A percentile compares a stretch with the other conserved stretches of the same genome.
Conservation (phyloP, 2,329 filamentous ascomycete species). For the Xylariaceae sp. region DNA sequence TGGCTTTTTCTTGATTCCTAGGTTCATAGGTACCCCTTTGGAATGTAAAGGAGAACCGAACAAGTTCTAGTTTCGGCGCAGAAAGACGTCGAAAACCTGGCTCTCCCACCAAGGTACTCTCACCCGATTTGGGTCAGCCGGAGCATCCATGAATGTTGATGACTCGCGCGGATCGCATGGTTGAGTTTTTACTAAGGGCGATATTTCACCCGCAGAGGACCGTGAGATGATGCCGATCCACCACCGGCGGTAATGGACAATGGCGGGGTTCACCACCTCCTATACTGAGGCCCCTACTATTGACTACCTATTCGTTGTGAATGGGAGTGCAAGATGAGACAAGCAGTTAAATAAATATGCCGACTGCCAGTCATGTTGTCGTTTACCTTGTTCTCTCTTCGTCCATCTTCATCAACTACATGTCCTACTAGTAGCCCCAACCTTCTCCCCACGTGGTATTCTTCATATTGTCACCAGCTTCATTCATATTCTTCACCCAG, state of each 20-base stretch:
- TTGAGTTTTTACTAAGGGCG: constrained; percentile 31
- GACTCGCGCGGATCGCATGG: constrained; percentile 6
- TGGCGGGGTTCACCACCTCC: constrained; percentile 35
- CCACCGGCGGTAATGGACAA: constrained; percentile 27
- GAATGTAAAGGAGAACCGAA: no score
- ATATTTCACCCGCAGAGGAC: constrained; percentile 39
- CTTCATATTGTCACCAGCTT: no score
- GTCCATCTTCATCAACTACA: not conserved
- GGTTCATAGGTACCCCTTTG: no score
- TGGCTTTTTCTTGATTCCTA: no score
- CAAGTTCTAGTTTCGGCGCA: no score
- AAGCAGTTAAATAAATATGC: constrained; percentile 28
- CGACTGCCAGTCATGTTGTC: not conserved
- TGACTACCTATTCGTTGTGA: constrained; percentile 28
- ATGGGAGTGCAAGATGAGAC: constrained; percentile 8
- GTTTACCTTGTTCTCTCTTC: constrained; percentile 2
- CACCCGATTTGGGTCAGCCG: no score
- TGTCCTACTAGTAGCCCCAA: not conserved
- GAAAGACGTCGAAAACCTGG: no score
- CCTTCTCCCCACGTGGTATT: not conserved
- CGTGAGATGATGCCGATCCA: constrained; percentile 36
- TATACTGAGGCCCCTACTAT: constrained; percentile 29
- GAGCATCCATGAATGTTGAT: no score
- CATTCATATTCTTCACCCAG: no score
- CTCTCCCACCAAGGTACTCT: no score